Percentiles rank a stretch among this genome's conserved stretches.
Conservation (phyloP, 257 asterid genomes). For the Solanum habrochaites region DNA sequence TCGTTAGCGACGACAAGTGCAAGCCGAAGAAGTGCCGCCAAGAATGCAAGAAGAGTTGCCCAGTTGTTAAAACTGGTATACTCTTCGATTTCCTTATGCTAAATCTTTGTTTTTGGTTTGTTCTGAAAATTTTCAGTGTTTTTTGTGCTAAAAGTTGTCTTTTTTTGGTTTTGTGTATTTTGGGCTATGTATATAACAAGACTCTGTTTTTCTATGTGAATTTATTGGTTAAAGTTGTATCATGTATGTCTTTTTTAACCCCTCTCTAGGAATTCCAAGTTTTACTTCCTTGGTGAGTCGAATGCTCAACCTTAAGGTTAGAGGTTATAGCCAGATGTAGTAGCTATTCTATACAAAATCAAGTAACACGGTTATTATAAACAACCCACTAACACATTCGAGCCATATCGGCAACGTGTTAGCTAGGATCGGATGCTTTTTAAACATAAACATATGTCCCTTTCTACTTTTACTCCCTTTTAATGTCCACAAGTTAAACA, state of each 20-base stretch:
- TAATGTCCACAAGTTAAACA: neutral
- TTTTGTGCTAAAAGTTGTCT: neutral
- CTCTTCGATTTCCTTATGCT: neutral
- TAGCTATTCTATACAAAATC: neutral
- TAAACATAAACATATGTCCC: too few species aligned
- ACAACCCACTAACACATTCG: neutral
- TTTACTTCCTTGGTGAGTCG: neutral
- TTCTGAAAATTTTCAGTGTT: neutral
- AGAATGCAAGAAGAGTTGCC: conserved; percentile 98
- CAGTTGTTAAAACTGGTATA: conserved; percentile 89
- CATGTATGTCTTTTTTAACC: neutral
- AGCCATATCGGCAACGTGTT: neutral
- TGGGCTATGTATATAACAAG: neutral
- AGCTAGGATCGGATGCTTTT: neutral
- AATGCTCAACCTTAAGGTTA: neutral
- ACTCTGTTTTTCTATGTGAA: neutral
- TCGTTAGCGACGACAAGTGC: conserved; percentile 91
- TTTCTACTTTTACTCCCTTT: neutral
- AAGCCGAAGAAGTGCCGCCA: conserved; percentile 96
- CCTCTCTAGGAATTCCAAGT: neutral
- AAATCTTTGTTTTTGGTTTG: neutral
- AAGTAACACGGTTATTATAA: neutral
- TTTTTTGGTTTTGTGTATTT: neutral
- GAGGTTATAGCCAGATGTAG: neutral
- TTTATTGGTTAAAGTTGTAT: neutral